phyloP scores from a whole-genome alignment of 169 alveolate species.

The Ichthyophthirius multifiliis region DNA sequence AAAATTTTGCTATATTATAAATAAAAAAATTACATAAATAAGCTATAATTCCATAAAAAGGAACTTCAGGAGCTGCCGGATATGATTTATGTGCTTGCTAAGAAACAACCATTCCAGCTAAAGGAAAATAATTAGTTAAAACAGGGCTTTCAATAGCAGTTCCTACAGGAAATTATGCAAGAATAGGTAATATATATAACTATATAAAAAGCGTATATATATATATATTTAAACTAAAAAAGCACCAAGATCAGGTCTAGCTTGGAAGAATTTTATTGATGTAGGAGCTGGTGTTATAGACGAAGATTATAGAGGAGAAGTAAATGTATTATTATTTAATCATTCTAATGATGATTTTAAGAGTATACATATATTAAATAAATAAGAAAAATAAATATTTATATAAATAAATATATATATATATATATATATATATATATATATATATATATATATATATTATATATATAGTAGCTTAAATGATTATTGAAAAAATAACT shows the following conservation, averaged over 20 bases:
- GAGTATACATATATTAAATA: not conserved
- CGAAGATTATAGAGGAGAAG: conserved; percentile 84
- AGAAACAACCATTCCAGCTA: conserved; percentile 37
- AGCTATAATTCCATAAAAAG: conserved; percentile 67
- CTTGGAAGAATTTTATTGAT: conserved; percentile 73
- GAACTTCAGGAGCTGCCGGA: conserved; percentile 73
- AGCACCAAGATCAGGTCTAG: conserved; percentile 83
- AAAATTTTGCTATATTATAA: no score
- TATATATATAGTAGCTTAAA: conserved; percentile 77
- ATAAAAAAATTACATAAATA: conserved; percentile 49
- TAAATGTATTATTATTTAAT: conserved; percentile 54
- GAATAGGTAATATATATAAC: conserved; percentile 39
- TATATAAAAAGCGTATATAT: not conserved
- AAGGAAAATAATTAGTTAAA: conserved; percentile 52
- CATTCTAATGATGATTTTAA: conserved; percentile 39
- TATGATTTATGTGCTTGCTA: conserved; percentile 67
- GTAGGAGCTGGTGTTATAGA: conserved; percentile 85
- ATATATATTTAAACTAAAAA: not conserved
- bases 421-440: conserved; percentile 20
- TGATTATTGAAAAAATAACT: conserved; percentile 72
- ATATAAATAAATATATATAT: conserved; percentile 37
- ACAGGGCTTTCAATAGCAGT: conserved; percentile 74
- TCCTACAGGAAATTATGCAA: conserved; percentile 71
- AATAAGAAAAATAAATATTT: no score
- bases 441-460: conserved; percentile 4